These are phyloP conservation scores for Mycena floridula DNA, from an alignment of 768 basidiomycete species.

Conservation along the genomic window DNA sequence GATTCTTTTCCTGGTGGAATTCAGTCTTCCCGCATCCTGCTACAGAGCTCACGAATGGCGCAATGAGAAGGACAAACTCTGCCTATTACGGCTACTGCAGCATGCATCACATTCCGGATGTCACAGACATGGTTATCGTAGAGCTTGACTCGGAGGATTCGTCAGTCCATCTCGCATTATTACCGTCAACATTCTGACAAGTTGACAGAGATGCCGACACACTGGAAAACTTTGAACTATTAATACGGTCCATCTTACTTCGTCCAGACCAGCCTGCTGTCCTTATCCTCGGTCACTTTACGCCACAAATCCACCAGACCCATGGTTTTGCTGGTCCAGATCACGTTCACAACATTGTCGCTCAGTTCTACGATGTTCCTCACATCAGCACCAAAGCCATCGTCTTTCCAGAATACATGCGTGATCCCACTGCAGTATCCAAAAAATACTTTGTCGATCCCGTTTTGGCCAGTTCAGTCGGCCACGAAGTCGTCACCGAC, in stretches of 20 bases:
- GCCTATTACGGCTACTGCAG: constrained; percentile 95
- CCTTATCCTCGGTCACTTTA: constrained; percentile 92
- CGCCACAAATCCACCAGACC: constrained; percentile 71
- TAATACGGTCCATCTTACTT: constrained; percentile 86
- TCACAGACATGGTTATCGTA: constrained; percentile 89
- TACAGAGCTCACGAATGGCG: constrained; percentile 96
- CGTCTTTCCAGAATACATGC: constrained; percentile 78
- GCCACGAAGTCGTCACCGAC: constrained; percentile 87
- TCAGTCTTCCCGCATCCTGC: constrained; percentile 96
- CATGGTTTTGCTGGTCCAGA: constrained; percentile 89
- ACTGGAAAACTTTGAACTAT: constrained; percentile 84
- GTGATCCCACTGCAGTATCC: constrained; percentile 54
- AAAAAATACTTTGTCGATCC: constrained; percentile 76
- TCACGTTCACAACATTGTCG: constrained; percentile 82
- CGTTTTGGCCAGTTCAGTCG: constrained; percentile 70
- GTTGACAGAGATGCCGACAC: constrained; percentile 68
- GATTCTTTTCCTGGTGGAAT: constrained; percentile 98
- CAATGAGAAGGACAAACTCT: constrained; percentile 86
- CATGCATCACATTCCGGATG: constrained; percentile 88
- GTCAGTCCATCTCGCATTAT: constrained; percentile 40
- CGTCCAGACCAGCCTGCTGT: constrained; percentile 91
- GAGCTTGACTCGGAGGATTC: constrained; percentile 93
- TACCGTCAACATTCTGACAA: constrained; percentile 8
- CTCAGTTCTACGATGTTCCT: constrained; percentile 96
- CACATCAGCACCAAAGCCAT: constrained; percentile 84